These are phyloP conservation scores for Withania somnifera DNA, from an alignment of 305 asterid species.

Conservation along the genomic window DNA sequence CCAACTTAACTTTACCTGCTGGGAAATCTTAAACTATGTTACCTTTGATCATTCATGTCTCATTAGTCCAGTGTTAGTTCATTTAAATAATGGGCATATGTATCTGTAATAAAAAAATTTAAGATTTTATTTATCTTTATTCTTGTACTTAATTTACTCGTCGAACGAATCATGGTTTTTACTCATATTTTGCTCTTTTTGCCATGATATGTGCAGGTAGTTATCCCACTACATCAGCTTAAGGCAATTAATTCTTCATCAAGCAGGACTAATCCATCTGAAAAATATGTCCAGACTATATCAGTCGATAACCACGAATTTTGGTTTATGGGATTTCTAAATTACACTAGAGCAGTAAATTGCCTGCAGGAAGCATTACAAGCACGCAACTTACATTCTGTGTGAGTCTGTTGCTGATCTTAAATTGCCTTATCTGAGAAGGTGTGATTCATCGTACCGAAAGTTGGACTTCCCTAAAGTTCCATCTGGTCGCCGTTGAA, in stretches of 20 bases:
- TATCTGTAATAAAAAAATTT: neutral
- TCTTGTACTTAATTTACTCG: neutral
- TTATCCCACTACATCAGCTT: slow-evolving; percentile 87
- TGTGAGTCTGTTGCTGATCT: slow-evolving; percentile 17
- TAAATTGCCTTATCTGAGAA: neutral
- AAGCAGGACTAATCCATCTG: slow-evolving; percentile 61
- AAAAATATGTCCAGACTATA: slow-evolving; percentile 79
- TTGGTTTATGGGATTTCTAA: slow-evolving; percentile 92
- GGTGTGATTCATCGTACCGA: neutral
- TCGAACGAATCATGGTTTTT: neutral
- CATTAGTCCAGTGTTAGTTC: neutral
- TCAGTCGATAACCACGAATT: slow-evolving; percentile 87
- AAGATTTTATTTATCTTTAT: neutral
- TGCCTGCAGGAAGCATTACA: slow-evolving; percentile 49
- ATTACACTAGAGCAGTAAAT: slow-evolving; percentile 59
- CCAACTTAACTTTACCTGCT: neutral
- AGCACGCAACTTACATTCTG: slow-evolving; percentile 33
- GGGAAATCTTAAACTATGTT: neutral
- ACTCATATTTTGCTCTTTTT: neutral
- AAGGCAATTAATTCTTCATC: slow-evolving; percentile 81
- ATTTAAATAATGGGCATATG: neutral
- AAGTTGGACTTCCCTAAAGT: neutral
- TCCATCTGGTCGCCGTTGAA: neutral
- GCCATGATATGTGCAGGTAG: slow-evolving; percentile 43
- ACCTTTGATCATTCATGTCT: neutral